phyloP scores from a whole-genome alignment of 176 grass and related monocot species.

The Zea luxurians region DNA sequence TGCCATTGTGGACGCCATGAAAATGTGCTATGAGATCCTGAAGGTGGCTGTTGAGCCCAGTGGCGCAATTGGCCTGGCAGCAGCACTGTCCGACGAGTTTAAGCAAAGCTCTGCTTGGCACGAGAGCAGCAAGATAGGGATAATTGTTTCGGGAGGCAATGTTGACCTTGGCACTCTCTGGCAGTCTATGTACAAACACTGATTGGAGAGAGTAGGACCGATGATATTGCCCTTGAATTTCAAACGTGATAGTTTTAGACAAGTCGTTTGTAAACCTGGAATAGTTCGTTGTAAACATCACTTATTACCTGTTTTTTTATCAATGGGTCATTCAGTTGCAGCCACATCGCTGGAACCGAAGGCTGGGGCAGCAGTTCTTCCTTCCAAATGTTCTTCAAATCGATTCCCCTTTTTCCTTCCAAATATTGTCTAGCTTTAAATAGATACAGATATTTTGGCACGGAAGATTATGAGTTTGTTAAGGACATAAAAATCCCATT shows the following conservation, averaged over 20 bases:
- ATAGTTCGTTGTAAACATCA: background rate
- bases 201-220: background rate
- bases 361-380: background rate
- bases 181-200: conserved; percentile 58
- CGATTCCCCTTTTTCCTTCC: background rate
- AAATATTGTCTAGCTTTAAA: no score
- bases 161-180: conserved; percentile 75
- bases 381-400: background rate
- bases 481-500: background rate
- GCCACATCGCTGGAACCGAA: background rate
- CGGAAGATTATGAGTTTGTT: no score
- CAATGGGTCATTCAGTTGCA: background rate
- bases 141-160: conserved; percentile 85
- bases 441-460: no score
- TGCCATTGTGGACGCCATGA: conserved; percentile 82
- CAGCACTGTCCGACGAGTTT: conserved; percentile 73
- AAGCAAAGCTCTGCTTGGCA: conserved; percentile 60
- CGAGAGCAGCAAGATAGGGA: conserved; percentile 73
- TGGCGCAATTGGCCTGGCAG: conserved; percentile 72
- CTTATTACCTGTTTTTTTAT: background rate
- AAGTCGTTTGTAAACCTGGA: background rate
- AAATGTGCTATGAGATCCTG: conserved; percentile 82
- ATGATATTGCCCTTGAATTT: background rate
- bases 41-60: conserved; percentile 88
- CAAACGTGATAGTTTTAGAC: background rate